Evolutionary conservation across 1,284 basidiomycete species (phyloP).

Genomic region (Cryptococcus sp.): DNA sequence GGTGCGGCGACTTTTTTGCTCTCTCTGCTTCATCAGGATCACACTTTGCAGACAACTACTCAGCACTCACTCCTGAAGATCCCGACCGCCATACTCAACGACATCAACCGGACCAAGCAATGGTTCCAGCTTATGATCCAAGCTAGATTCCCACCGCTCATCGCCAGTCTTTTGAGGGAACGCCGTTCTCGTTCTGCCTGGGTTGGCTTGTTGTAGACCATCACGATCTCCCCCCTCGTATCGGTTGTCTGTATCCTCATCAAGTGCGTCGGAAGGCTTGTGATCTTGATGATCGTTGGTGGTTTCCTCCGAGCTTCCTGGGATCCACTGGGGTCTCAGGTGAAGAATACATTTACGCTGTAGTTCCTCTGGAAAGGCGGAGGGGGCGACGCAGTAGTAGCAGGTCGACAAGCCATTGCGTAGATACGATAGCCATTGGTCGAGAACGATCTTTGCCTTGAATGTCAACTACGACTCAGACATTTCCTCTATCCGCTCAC

Average conservation of each 20-base stretch:
- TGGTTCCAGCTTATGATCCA: conserved; percentile 52
- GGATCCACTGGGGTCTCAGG: conserved; percentile 56
- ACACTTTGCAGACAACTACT: not conserved
- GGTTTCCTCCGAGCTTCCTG: conserved; percentile 36
- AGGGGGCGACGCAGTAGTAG: conserved; percentile 90
- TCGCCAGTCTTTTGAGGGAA: conserved; percentile 54
- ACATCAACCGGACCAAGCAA: conserved; percentile 66
- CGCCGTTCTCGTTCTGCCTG: conserved; percentile 15
- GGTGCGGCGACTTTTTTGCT: conserved; percentile 69
- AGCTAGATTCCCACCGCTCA: conserved; percentile 78
- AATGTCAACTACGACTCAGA: not conserved
- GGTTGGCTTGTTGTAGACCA: conserved; percentile 47
- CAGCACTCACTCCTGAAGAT: conserved; percentile 71
- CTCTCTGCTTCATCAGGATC: conserved; percentile 57
- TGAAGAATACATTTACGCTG: conserved; percentile 90
- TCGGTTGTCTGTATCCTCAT: conserved; percentile 6
- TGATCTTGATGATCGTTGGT: not conserved
- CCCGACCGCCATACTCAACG: conserved; percentile 79
- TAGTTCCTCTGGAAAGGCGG: conserved; percentile 87
- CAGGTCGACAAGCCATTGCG: conserved; percentile 50
- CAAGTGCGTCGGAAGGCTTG: not conserved
- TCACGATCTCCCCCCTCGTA: conserved; percentile 32
- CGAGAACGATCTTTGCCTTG: conserved; percentile 35
- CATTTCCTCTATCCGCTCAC: not conserved
- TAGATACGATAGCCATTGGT: conserved; percentile 41